Base-by-base conservation (phyloP, 75 land plant genomes). In the Chamaecyparis obtusa region DNA sequence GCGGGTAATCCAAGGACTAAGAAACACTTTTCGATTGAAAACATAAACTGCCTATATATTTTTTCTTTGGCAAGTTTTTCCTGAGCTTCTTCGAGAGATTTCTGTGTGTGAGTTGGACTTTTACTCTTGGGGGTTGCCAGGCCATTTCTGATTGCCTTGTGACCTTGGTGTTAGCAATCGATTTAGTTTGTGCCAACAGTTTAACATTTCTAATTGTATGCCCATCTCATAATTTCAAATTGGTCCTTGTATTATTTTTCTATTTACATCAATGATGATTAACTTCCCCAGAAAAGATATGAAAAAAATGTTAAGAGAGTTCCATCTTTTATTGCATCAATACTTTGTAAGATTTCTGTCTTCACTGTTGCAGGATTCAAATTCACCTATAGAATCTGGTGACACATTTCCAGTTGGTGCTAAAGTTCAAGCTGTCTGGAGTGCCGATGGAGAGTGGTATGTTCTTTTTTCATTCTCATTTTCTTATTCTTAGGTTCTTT, bases 391-490 rank as follows among this genome's bases (percentile, higher is more conserved):
- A 4, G 46, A 78, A 19, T 11, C 8, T 39, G 46, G 81, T 78
- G 41, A 85, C 86, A 67, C 35, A 37, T 91, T 96, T 89, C 85
- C 99, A 72, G 87, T 94, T 81, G 99, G 99, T 64, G 87, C 99
- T 41, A 96, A 93, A 89, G 95, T 98, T 80, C 97, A 98, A 87
- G 99, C 99, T 67, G 96, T 98, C 51, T 96, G 94, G 95, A 98
- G 99, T 91, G 95, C 93, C 85, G 99, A 98, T 90, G 99, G 99
- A 41, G 99, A 98, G 87, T 98, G 99, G 99, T 98, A 89, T 84
- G 89, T 36, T 27, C 27, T 84, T 43, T 90, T 32, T 37, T 15
- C 19, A 78, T 67, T 19, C 41, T 24, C 9, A 64, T 24, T 64
- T 24, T 37, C 76, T n/a, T 85, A 64, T 36, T 64, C 6, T 85